phyloP scores from a whole-genome alignment of 2,329 filamentous ascomycete species.

The Cladosporium sp. region DNA sequence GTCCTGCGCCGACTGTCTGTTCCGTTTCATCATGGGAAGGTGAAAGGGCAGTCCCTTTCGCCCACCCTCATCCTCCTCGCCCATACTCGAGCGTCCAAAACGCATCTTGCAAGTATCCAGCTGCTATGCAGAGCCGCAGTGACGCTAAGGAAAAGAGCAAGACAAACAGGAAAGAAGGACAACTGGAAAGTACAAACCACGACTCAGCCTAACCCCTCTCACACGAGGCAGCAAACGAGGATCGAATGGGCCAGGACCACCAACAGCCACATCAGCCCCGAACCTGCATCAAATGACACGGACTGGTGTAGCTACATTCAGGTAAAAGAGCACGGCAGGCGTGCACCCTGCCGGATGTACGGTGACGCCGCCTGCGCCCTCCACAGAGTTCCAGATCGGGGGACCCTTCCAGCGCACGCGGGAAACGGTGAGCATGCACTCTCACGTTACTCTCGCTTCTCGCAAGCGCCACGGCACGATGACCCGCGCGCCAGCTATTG shows the following conservation, averaged over 20 bases:
- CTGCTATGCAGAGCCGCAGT: neutral
- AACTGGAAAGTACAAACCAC: neutral
- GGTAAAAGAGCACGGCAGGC: slow-evolving; percentile 9
- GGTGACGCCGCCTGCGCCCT: neutral
- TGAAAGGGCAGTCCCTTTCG: neutral
- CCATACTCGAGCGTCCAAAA: slow-evolving; percentile 3
- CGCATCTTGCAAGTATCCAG: slow-evolving; percentile 1
- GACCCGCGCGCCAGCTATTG: neutral
- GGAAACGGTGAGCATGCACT: neutral
- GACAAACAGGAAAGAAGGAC: neutral
- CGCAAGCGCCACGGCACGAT: neutral
- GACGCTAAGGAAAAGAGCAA: neutral
- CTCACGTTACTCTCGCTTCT: neutral
- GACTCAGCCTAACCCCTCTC: neutral
- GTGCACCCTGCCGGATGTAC: slow-evolving; percentile 4
- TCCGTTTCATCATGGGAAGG: slow-evolving; percentile 3
- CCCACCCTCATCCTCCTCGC: neutral
- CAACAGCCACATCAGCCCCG: slow-evolving; percentile 7
- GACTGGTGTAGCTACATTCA: slow-evolving; percentile 1
- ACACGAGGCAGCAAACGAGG: neutral
- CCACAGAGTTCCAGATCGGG: slow-evolving; percentile 1
- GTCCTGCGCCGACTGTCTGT: slow-evolving; percentile 7
- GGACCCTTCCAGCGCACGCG: neutral
- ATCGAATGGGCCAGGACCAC: neutral
- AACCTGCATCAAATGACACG: slow-evolving; percentile 10